Conservation (phyloP, 2,329 filamentous ascomycete species). For the Rhynchosporium agropyri region DNA sequence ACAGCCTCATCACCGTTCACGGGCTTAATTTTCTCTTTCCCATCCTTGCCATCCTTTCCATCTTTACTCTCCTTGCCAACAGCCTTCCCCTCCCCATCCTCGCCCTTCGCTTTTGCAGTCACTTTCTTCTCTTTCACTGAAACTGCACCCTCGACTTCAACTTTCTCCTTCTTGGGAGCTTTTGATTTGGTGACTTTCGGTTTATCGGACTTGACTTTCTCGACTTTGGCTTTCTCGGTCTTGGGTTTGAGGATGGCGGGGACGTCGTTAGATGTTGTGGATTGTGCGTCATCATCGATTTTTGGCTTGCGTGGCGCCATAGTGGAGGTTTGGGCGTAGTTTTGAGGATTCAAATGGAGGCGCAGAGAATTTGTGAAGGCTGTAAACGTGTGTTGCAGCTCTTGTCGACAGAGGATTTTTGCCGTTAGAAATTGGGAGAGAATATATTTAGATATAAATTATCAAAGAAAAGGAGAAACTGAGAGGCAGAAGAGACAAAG, state of each 20-base stretch:
- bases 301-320: conserved; percentile 35
- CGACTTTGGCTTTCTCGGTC: conserved; percentile 32
- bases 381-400: no score
- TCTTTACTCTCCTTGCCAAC: conserved; percentile 8
- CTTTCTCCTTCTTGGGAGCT: conserved; percentile 23
- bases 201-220: conserved; percentile 28
- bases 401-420: neutral
- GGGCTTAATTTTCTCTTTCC: conserved; percentile 39
- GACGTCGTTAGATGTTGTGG: conserved; percentile 23
- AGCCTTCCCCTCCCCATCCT: conserved; percentile 9
- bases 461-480: neutral
- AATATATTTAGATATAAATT: neutral
- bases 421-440: neutral
- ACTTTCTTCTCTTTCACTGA: conserved; percentile 10
- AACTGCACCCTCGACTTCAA: neutral
- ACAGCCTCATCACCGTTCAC: conserved; percentile 42
- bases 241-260: conserved; percentile 29
- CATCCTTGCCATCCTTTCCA: conserved; percentile 37
- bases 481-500: neutral
- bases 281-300: conserved; percentile 22
- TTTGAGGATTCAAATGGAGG: neutral
- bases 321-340: neutral
- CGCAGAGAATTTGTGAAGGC: no score
- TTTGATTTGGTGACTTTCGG: conserved; percentile 25
- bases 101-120: conserved; percentile 14